Conservation (phyloP, 805 yeast genomes). For the Ogataea pilisensis region DNA sequence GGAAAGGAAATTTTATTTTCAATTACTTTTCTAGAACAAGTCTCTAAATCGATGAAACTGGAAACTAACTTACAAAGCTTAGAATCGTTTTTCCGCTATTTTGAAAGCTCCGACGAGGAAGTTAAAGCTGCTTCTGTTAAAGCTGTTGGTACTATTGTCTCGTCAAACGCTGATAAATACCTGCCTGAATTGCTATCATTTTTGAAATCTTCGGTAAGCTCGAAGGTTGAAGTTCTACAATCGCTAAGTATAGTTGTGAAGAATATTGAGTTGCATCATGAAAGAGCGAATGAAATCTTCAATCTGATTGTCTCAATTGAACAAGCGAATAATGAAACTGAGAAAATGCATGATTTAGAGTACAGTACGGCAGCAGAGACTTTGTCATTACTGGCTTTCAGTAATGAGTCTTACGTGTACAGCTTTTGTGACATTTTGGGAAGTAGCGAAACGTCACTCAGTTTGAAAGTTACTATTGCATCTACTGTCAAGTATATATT, state of each 20-base stretch:
- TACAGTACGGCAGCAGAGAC: constrained; percentile 23
- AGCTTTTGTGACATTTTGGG: constrained; percentile 13
- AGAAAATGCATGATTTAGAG: constrained; percentile 14
- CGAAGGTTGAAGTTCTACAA: constrained; percentile 6
- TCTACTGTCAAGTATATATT: constrained; percentile 28
- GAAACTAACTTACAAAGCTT: constrained; percentile 33
- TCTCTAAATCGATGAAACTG: constrained; percentile 36
- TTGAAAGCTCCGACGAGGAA: constrained; percentile 27
- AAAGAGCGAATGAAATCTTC: constrained; percentile 9
- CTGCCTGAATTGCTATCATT: constrained; percentile 35
- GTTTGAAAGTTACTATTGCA: constrained; percentile 23
- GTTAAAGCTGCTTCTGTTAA: constrained; percentile 46
- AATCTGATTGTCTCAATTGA: constrained; percentile 7
- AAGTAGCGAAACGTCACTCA: constrained; percentile 4
- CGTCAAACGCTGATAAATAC: constrained; percentile 35
- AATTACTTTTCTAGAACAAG: constrained; percentile 45
- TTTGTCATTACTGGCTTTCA: constrained; percentile 19
- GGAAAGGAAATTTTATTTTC: constrained; percentile 26
- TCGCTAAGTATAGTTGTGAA: constrained; percentile 10
- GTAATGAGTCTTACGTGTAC: constrained; percentile 11
- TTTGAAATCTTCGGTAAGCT: constrained; percentile 6
- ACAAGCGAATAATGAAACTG: constrained; percentile 2
- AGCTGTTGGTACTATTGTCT: constrained; percentile 47
- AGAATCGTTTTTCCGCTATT: constrained; percentile 34
- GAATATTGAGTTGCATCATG: constrained; percentile 5